Evolutionary conservation across 192 early-diverging fungal genomes (phyloP).

Genomic region (Coemansia sp.): DNA sequence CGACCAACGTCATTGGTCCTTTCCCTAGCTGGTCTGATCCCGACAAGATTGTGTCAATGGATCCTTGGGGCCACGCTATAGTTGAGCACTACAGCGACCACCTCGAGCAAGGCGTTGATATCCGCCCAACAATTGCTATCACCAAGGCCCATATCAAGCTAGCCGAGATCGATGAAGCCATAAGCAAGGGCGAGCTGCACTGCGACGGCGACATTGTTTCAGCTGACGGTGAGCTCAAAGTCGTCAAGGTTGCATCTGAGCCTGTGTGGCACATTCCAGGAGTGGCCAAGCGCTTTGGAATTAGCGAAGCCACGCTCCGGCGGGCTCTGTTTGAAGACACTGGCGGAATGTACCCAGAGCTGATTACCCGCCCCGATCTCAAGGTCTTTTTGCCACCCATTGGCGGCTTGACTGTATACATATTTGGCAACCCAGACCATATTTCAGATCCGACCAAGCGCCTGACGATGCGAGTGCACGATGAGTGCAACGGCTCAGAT

Average conservation of each 20-base stretch:
- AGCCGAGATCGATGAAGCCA: slow-evolving; percentile 79
- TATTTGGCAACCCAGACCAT: slow-evolving; percentile 82
- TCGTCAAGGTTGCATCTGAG: slow-evolving; percentile 90
- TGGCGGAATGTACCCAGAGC: slow-evolving; percentile 94
- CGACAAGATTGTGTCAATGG: slow-evolving; percentile 89
- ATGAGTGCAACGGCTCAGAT: slow-evolving; percentile 93
- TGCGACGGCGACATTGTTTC: slow-evolving; percentile 86
- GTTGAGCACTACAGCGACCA: slow-evolving; percentile 62
- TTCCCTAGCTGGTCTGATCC: slow-evolving; percentile 78
- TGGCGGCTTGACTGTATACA: slow-evolving; percentile 89
- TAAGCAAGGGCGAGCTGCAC: slow-evolving; percentile 60
- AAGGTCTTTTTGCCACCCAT: slow-evolving; percentile 94
- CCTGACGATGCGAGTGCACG: slow-evolving; percentile 85
- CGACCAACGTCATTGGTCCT: slow-evolving; percentile 78
- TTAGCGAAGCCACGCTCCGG: slow-evolving; percentile 79
- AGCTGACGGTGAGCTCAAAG: slow-evolving; percentile 75
- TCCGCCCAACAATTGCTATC: slow-evolving; percentile 89
- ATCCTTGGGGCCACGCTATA: slow-evolving; percentile 87
- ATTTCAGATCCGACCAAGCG: slow-evolving; percentile 80
- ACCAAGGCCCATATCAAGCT: slow-evolving; percentile 96
- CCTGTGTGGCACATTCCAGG: slow-evolving; percentile 95
- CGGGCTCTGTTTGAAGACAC: slow-evolving; percentile 87
- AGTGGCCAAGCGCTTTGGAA: slow-evolving; percentile 83
- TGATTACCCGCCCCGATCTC: slow-evolving; percentile 88
- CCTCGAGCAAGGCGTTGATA: slow-evolving; percentile 70